Evolutionary conservation across 306 rosid genomes (phyloP).

Genomic region (Medicago ruthenica): DNA sequence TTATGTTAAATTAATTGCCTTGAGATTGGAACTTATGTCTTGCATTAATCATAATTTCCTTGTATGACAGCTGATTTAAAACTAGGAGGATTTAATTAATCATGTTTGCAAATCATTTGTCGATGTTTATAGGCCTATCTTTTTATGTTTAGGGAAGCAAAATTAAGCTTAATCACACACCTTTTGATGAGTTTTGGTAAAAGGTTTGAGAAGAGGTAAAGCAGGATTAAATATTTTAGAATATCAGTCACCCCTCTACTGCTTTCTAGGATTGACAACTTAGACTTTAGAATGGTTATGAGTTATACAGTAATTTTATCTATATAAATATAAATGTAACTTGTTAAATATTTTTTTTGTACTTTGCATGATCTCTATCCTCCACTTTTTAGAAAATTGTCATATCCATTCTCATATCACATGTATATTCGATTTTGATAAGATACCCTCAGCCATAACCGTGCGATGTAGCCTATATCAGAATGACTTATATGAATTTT

Average conservation of each 20-base stretch:
- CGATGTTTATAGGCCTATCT: neutral
- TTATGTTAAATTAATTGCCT: neutral
- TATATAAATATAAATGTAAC: neutral
- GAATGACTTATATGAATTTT: constrained; percentile 7
- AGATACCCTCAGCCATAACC: neutral
- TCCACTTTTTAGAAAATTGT: constrained; percentile 17
- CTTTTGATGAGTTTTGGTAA: constrained; percentile 3
- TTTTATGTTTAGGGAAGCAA: neutral
- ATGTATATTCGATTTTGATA: constrained; percentile 23
- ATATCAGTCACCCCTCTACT: too few relatives aligned
- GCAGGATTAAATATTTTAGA: neutral
- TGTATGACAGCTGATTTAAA: constrained; percentile 26
- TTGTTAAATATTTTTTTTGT: neutral
- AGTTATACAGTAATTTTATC: too few relatives aligned
- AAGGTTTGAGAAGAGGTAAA: constrained; percentile 21
- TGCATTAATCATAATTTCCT: neutral
- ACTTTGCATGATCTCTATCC: neutral
- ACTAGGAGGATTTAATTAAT: constrained; percentile 2
- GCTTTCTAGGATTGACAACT: too few relatives aligned
- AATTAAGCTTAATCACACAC: neutral
- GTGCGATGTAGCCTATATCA: constrained; percentile 2
- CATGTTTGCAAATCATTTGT: neutral
- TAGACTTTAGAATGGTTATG: too few relatives aligned
- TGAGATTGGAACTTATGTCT: constrained; percentile 6
- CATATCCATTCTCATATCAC: neutral